Conservation (phyloP, 2,329 filamentous ascomycete species). For the Plectosphaerella cucumerina region DNA sequence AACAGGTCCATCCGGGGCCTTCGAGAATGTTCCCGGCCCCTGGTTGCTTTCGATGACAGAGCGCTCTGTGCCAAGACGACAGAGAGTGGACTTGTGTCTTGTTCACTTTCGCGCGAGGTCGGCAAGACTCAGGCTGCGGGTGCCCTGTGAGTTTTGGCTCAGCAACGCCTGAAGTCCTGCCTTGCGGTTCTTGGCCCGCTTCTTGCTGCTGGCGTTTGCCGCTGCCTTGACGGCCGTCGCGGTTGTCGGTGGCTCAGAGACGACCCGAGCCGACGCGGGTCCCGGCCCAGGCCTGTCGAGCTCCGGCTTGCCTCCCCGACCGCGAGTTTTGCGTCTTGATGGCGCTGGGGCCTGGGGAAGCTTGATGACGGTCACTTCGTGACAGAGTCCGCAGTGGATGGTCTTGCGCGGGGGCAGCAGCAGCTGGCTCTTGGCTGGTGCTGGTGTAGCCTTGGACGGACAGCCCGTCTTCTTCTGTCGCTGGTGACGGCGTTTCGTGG, state of each 20-base stretch:
- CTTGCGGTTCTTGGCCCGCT: slow-evolving; percentile 61
- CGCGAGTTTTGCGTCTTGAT: not conserved
- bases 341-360: slow-evolving; percentile 5
- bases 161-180: slow-evolving; percentile 62
- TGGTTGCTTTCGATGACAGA: not conserved
- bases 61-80: no score
- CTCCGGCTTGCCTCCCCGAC: no score
- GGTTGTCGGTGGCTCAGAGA: slow-evolving; percentile 15
- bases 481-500: slow-evolving; percentile 14
- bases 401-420: slow-evolving; percentile 6
- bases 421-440: slow-evolving; percentile 1
- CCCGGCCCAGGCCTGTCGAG: no score
- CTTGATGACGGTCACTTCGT: slow-evolving; percentile 6
- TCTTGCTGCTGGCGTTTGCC: slow-evolving; percentile 58
- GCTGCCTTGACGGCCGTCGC: slow-evolving; percentile 20
- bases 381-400: slow-evolving; percentile 10
- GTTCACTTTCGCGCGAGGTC: slow-evolving; percentile 28
- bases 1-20: not conserved
- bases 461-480: slow-evolving; percentile 25
- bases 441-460: not conserved
- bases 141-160: slow-evolving; percentile 33
- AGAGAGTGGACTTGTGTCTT: not conserved
- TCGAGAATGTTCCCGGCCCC: slow-evolving; percentile 13
- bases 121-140: slow-evolving; percentile 45
- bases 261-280: not conserved